Percentiles rank a stretch among this genome's conserved stretches.
These are phyloP conservation scores for Cercospora berteroae DNA, from an alignment of 2,329 filamentous ascomycete genomes.

Conservation along the genomic window DNA sequence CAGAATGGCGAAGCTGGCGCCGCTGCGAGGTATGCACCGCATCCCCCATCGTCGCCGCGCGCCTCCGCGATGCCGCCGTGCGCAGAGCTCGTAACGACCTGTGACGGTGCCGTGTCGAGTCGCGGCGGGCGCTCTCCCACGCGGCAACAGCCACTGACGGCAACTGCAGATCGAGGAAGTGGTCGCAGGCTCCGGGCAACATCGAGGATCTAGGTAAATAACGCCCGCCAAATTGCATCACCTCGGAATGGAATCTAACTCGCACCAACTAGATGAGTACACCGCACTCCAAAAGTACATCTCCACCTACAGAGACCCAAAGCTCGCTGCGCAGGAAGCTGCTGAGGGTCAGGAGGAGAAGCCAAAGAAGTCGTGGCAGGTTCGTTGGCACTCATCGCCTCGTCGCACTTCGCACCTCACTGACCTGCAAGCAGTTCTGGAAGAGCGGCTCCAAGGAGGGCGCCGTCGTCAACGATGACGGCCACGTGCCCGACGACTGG, in stretches of 20 bases:
- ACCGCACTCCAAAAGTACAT: constrained; percentile 66
- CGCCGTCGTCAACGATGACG: constrained; percentile 37
- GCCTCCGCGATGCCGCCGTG: not conserved
- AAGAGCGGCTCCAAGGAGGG: constrained; percentile 38
- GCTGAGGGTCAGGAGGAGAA: constrained; percentile 48
- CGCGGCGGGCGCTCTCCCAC: not conserved
- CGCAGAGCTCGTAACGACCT: not conserved
- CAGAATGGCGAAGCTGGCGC: constrained; percentile 37
- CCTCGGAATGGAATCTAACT: constrained; percentile 25
- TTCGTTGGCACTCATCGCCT: constrained; percentile 19
- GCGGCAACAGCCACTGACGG: constrained; percentile 21
- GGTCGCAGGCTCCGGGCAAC: constrained; percentile 42
- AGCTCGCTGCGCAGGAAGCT: constrained; percentile 47
- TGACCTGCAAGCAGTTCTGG: constrained; percentile 51
- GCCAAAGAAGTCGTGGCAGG: constrained; percentile 55
- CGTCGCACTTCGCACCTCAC: constrained; percentile 2
- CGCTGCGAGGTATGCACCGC: constrained; percentile 19
- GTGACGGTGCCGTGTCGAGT: not conserved
- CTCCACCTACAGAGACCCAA: constrained; percentile 63
- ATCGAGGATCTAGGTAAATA: constrained; percentile 43
- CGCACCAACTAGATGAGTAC: constrained; percentile 56
- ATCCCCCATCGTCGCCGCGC: not conserved
- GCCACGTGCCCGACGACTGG: constrained; percentile 63
- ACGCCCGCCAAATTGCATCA: constrained; percentile 1
- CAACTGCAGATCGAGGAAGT: constrained; percentile 38